Evolutionary conservation across 805 yeast genomes (phyloP).

Genomic region (Komagataella pseudopastoris): DNA sequence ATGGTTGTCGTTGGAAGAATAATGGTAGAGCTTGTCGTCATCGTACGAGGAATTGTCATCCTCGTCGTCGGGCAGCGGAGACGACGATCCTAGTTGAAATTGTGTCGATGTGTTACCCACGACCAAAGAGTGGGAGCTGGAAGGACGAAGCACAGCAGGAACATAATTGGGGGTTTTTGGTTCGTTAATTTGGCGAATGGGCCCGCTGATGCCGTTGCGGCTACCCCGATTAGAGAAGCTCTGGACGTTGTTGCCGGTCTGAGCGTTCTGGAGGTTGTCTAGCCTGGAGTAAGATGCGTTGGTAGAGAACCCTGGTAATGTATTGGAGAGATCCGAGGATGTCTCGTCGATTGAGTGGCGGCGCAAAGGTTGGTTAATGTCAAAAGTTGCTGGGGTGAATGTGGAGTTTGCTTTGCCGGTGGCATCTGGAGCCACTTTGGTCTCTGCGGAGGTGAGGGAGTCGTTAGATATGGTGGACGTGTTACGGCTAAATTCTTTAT

Average conservation of each 20-base stretch:
- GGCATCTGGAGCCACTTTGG: background rate
- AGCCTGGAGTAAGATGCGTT: background rate
- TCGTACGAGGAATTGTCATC: background rate
- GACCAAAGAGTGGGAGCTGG: background rate
- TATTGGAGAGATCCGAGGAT: background rate
- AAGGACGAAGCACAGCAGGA: conserved; percentile 40
- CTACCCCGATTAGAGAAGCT: conserved; percentile 1
- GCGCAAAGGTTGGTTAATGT: conserved; percentile 24
- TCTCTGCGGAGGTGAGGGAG: conserved; percentile 1
- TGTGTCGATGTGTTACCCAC: background rate
- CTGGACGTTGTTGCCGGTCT: background rate
- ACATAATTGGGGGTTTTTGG: conserved; percentile 31
- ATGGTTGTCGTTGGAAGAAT: background rate
- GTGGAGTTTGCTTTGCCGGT: background rate
- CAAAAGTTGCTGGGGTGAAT: conserved; percentile 29
- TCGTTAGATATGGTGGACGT: conserved; percentile 5
- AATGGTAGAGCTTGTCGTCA: background rate
- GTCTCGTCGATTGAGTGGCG: conserved; percentile 15
- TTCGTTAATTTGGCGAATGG: conserved; percentile 29
- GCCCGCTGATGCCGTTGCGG: conserved; percentile 6
- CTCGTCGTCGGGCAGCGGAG: background rate
- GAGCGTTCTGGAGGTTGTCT: background rate
- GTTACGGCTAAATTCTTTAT: conserved; percentile 4
- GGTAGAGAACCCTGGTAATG: background rate
- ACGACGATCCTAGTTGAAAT: background rate